Base-by-base conservation (phyloP, 1,139 yeast genomes). In the Candida mesenterica region DNA sequence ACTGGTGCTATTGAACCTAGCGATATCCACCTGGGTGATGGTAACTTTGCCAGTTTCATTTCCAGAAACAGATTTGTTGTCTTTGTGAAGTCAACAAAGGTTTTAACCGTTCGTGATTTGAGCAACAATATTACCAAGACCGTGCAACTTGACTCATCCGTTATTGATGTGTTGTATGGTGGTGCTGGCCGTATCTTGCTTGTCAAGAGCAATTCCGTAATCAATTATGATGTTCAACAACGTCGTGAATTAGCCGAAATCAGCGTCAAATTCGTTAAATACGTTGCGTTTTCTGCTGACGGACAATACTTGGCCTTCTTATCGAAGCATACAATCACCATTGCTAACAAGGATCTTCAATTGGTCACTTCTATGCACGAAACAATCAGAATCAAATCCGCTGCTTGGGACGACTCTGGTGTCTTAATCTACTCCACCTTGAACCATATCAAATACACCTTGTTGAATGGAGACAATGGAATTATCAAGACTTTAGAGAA, bases 371-470 rank as follows among this genome's bases (percentile, higher is more conserved):
- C 95, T 4, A 75, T 90, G 77, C 97, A 90, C 58, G 99, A 94
- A 66, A 92, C 98, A 4, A 92, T 94, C 49, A 77, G 98, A 61
- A 88, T 94, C 54, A 94, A 94, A 70, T 83, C 95, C 66, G 97
- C 97, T 32, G 89, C 96, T 9, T 94, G 97, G 97, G 98, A 92
- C 59, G 97, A 89, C 51, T 72, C 87, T 32, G 94, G 94, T 32
- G 95, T 94, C 26, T 74, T 94, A 58, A 74, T 94, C 49, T 94
- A 90, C 62, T 84, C 97, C 17, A 94, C 99, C 15, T 75, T 94
- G 58, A 92, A 92, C 65, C 99, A 94, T 59, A 84, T 94, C 65
- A 92, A 92, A 65, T 94, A 92, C 63, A 83, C 95, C 33, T 71
- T 94, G 53, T 72, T 90, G 57, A 92, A 90, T 55, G 98, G 98